These are phyloP conservation scores for Penicillium sp. DNA, from an alignment of 2,329 filamentous ascomycete species.

Conservation along the genomic window DNA sequence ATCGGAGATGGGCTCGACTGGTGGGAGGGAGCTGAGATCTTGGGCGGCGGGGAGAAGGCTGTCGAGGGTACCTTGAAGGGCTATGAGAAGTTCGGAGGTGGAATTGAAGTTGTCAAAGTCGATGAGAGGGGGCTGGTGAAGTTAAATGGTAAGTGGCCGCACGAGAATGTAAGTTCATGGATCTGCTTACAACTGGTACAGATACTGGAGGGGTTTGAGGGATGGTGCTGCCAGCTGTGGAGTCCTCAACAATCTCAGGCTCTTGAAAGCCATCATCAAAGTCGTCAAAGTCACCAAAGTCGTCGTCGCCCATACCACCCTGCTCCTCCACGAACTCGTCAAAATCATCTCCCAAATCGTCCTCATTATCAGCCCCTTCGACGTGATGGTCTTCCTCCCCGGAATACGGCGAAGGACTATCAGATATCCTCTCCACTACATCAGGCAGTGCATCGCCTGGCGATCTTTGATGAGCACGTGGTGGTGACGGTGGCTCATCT, in stretches of 20 bases:
- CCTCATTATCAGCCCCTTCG: constrained; percentile 43
- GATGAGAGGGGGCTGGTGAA: constrained; percentile 42
- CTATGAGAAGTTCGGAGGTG: constrained; percentile 39
- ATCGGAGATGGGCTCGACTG: constrained; percentile 47
- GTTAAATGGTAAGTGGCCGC: constrained; percentile 4
- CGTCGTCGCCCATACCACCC: constrained; percentile 55
- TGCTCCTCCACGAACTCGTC: constrained; percentile 58
- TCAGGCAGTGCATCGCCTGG: constrained; percentile 51
- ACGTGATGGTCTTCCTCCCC: constrained; percentile 61
- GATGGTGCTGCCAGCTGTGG: constrained; percentile 21
- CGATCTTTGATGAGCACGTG: constrained; percentile 45
- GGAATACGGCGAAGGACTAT: constrained; percentile 38
- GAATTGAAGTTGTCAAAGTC: constrained; percentile 60
- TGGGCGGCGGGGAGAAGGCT: constrained; percentile 49
- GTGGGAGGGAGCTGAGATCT: constrained; percentile 39
- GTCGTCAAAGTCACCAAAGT: constrained; percentile 70
- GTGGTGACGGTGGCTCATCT: constrained; percentile 34
- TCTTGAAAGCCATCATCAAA: constrained; percentile 70
- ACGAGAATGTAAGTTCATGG: background rate
- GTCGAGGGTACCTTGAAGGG: constrained; percentile 48
- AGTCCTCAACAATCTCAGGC: constrained; percentile 37
- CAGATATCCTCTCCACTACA: constrained; percentile 46
- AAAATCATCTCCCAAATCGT: constrained; percentile 56
- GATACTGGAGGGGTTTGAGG: constrained; percentile 37
- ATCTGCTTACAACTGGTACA: constrained; percentile 50